Percentiles rank a stretch among this genome's conserved stretches.
Evolutionary conservation across 192 early-diverging fungal species (phyloP).

Genomic region (Coemansia sp.): DNA sequence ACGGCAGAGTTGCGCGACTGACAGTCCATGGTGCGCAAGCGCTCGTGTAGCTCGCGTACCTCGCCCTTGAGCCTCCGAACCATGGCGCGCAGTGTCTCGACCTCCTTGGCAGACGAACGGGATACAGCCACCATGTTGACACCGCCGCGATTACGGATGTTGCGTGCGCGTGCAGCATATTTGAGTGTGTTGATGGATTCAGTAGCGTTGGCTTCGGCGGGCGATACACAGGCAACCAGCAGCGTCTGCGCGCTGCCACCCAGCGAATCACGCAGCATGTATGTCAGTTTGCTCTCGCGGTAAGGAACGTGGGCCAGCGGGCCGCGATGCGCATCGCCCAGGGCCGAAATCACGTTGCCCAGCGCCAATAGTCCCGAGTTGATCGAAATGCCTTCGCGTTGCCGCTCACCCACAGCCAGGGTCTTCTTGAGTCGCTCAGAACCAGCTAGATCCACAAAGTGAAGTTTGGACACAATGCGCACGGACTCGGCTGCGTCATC

Average conservation of each 20-base stretch:
- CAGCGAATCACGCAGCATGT: conserved; percentile 93
- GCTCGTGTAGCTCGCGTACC: conserved; percentile 41
- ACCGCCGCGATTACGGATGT: conserved; percentile 88
- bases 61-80: conserved; percentile 64
- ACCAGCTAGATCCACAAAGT: conserved; percentile 99
- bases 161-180: conserved; percentile 94
- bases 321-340: conserved; percentile 72
- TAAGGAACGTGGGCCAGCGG: conserved; percentile 82
- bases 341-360: conserved; percentile 97
- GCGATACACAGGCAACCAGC: conserved; percentile 94
- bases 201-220: conserved; percentile 77
- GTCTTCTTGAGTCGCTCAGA: conserved; percentile 95
- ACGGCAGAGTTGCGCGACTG: conserved; percentile 5
- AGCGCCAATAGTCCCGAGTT: conserved; percentile 94
- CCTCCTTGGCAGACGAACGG: conserved; percentile 65
- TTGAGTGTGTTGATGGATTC: conserved; percentile 96
- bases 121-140: conserved; percentile 59
- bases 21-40: conserved; percentile 17
- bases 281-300: conserved; percentile 94
- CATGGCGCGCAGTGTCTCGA: conserved; percentile 65
- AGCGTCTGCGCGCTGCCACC: conserved; percentile 93
- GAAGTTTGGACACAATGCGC: conserved; percentile 82
- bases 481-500: conserved; percentile 55
- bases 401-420: conserved; percentile 85
- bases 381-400: conserved; percentile 95